Evolutionary conservation across 2,329 filamentous ascomycete genomes (phyloP).

Genomic region (Botrytis medusae): DNA sequence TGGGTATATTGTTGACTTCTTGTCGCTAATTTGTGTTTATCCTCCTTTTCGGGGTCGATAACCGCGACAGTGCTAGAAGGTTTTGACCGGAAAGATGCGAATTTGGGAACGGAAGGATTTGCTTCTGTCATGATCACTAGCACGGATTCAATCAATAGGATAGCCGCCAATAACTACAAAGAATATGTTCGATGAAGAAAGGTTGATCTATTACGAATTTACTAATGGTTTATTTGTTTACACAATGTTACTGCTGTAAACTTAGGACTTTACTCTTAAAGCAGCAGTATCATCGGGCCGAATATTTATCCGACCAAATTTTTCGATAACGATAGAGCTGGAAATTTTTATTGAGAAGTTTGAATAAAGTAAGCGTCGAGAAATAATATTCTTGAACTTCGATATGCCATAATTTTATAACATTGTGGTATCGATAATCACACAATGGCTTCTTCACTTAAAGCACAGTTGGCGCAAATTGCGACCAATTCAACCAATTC

Average conservation of each 20-base stretch:
- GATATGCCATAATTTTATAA: constrained; percentile 26
- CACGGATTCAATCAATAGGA: neutral
- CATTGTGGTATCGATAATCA: constrained; percentile 14
- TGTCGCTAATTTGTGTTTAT: constrained; percentile 25
- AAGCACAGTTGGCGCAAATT: constrained; percentile 91
- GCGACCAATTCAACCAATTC: constrained; percentile 86
- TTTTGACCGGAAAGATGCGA: constrained; percentile 69
- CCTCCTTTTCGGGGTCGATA: constrained; percentile 19
- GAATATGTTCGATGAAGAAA: neutral
- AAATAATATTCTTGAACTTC: constrained; percentile 16
- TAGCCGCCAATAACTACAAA: neutral
- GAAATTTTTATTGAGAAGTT: constrained; percentile 22
- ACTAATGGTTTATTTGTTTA: neutral
- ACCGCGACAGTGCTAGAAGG: constrained; percentile 24
- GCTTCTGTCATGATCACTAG: constrained; percentile 31
- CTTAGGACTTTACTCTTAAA: constrained; percentile 4
- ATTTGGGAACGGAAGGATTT: constrained; percentile 59
- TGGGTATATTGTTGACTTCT: constrained; percentile 13
- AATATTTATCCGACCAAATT: constrained; percentile 19
- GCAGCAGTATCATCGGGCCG: constrained; percentile 2
- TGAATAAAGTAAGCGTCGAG: constrained; percentile 15
- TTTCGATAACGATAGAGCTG: constrained; percentile 24
- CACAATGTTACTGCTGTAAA: neutral
- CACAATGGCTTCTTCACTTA: constrained; percentile 78
- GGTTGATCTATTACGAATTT: neutral